Evolutionary conservation across 257 asterid genomes (phyloP), one percentile per base, ranked within the genome.

Genomic region (Rauvolfia tetraphylla): DNA sequence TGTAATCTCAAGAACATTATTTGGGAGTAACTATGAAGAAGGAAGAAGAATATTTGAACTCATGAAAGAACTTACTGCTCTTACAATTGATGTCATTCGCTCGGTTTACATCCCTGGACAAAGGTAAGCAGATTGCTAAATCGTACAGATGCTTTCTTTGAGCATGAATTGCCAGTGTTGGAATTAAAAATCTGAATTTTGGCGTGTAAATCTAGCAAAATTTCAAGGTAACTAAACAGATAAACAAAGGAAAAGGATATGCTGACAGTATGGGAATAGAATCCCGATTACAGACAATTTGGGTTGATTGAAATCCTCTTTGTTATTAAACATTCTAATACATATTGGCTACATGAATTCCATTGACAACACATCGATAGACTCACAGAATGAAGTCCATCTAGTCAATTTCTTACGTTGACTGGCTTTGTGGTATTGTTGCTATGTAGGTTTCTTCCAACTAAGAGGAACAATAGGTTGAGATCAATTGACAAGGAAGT

Each of bases 31-130:
- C 5, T 75, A 72, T 34, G 85, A 51, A 39, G 82, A 85, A 72
- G 96, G 91, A 69, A 82, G 56, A 27, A 75, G 15, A 49, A 79
- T 90, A 27, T 83, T 87, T 59, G 82, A 74, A 44, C 89, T 90
- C 23, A 89, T 84, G 63, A 87, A 72, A 56, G 93, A 90, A 78
- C 89, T 85, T 34, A 85, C 91, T 1, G 82, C 86, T 75, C 96
- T 87, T 59, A 85, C 88, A 3, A 86, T 86, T 22, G 88, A 87
- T 68, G 86, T 83, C 76, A 62, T 89, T 69, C 87, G 86, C 25
- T 84, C 87, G 0, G 88, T 88, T 66, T 85, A 85, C 46, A 68
- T 88, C 56, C 96, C 96, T 2, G 96, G 93, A 22, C 81, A 83
- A 85, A 87, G 91, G 96, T 89, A 85, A 23, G 3, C 3, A 23